Conservation (phyloP, 2,329 filamentous ascomycete genomes). For the Verticillium dahliae region DNA sequence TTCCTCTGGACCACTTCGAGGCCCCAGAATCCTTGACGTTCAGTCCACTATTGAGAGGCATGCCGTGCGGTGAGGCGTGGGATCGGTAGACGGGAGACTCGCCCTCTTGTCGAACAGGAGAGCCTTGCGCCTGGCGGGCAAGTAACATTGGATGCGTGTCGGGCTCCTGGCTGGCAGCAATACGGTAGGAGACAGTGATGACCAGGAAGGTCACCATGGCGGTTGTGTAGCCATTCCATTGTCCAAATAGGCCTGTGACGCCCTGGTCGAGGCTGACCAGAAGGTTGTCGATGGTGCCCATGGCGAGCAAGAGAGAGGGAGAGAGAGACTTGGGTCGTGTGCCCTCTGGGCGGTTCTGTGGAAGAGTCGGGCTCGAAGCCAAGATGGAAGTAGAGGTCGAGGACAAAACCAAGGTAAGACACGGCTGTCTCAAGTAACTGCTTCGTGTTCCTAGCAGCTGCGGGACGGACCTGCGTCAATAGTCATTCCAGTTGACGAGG, state of each 20-base stretch:
- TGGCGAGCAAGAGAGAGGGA: conserved; percentile 13
- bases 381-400: background rate
- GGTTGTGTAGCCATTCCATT: conserved; percentile 81
- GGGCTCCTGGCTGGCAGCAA: conserved; percentile 69
- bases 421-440: background rate
- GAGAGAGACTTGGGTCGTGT: background rate
- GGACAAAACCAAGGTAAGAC: too few species aligned
- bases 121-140: conserved; percentile 72
- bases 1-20: conserved; percentile 76
- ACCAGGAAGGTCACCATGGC: conserved; percentile 61
- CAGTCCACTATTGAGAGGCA: conserved; percentile 68
- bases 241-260: conserved; percentile 61
- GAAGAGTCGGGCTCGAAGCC: background rate
- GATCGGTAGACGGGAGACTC: conserved; percentile 83
- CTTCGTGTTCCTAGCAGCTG: background rate
- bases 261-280: conserved; percentile 65
- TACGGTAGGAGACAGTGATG: conserved; percentile 61
- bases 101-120: conserved; percentile 72
- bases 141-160: conserved; percentile 91
- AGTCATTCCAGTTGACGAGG: background rate
- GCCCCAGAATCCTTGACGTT: conserved; percentile 76
- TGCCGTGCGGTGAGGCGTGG: conserved; percentile 79
- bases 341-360: background rate
- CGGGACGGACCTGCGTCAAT: background rate
- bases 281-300: conserved; percentile 44